Evolutionary conservation across 352 stramenopile species (phyloP).

Genomic region (Plasmopara muralis): DNA sequence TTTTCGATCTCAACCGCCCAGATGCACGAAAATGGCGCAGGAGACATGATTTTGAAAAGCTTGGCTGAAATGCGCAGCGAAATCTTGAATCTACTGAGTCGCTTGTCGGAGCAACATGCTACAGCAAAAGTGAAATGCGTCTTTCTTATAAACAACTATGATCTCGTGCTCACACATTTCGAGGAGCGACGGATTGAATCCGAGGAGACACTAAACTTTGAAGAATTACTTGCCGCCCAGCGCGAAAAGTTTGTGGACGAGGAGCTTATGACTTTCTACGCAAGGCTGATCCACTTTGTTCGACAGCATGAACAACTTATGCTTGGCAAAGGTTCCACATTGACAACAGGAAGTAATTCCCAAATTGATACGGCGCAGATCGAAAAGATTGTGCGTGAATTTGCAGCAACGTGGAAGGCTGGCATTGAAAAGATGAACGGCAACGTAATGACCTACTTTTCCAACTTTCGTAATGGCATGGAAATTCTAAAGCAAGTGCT

Average conservation of each 20-base stretch:
- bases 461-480: slow-evolving; percentile 98
- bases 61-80: slow-evolving; percentile 78
- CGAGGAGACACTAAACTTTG: slow-evolving; percentile 93
- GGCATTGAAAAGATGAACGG: slow-evolving; percentile 97
- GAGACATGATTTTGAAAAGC: slow-evolving; percentile 94
- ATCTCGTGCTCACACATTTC: slow-evolving; percentile 93
- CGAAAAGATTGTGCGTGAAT: slow-evolving; percentile 93
- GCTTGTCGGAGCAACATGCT: slow-evolving; percentile 88
- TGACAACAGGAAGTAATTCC: slow-evolving; percentile 7
- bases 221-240: slow-evolving; percentile 89
- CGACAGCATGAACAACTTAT: slow-evolving; percentile 89
- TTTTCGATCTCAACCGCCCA: slow-evolving; percentile 49
- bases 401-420: slow-evolving; percentile 92
- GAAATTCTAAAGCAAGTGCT: slow-evolving; percentile 99
- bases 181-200: slow-evolving; percentile 91
- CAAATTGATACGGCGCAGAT: slow-evolving; percentile 87
- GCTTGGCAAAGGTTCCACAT: slow-evolving; percentile 22
- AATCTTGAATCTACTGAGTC: slow-evolving; percentile 67
- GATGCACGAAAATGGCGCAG: slow-evolving; percentile 77
- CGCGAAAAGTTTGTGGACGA: slow-evolving; percentile 97
- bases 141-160: slow-evolving; percentile 99
- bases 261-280: slow-evolving; percentile 90
- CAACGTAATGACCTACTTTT: slow-evolving; percentile 97
- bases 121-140: slow-evolving; percentile 92
- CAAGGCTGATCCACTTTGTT: slow-evolving; percentile 97